Evolutionary conservation across 1,284 basidiomycete species (phyloP), one percentile per base, ranked within the genome.

Genomic region (Omphalotus olearius): DNA sequence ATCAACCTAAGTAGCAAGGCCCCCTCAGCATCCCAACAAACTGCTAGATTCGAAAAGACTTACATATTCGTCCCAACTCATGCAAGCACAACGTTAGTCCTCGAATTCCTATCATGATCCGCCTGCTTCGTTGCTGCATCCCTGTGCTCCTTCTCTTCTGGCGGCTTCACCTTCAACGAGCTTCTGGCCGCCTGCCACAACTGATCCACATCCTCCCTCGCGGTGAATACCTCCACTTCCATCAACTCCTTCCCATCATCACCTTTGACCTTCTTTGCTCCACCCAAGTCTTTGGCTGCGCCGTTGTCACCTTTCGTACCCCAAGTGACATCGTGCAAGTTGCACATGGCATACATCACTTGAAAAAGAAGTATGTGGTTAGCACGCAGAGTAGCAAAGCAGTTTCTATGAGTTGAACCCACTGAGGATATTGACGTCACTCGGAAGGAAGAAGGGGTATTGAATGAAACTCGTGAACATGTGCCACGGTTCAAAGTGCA

Each of bases 331-430:
- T 93, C 91, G 70, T 93, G 91, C 59, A 89, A 64, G 65, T 93
- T 92, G 72, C 91, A 93, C 84, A 94, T 91, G 43, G 88, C 85
- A 64, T 91, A 91, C 83, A 89, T 91, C 86, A 91, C 80, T 81
- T 33, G 55, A 33, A 37, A n/a, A 39, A 52, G 52, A 26, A 37
- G 45, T 5, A 45, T 23, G 51, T 18, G 40, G 41, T 33, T 9
- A 33, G 30, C 23, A 52, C 36, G 37, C 43, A 14, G 18, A 33
- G 39, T n/a, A 41, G n/a, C 5, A 26, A 14, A 33, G 6, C 9
- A 28, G 50, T n/a, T 46, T 42, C 40, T 48, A 4, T 26, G 26
- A 17, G 18, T 26, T 14, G 25, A 26, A 60, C 74, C 59, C 59
- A 83, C 81, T 91, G 58, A 94, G 71, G 62, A 94, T 93, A 72